phyloP scores from a whole-genome alignment of 805 yeast genomes.

The Yarrowia sp. region DNA sequence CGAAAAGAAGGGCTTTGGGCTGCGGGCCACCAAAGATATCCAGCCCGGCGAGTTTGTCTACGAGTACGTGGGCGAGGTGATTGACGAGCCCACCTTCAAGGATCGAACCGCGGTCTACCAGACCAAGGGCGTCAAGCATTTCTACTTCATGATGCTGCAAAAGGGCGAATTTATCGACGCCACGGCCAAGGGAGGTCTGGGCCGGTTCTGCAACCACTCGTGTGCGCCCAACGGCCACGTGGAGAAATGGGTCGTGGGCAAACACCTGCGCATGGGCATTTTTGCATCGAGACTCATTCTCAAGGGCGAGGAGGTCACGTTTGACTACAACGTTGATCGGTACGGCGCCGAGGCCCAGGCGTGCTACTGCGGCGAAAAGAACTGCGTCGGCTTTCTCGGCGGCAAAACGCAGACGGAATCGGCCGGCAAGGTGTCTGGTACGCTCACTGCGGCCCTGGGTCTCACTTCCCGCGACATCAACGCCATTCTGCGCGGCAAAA shows the following conservation, averaged over 20 bases:
- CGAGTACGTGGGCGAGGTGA: constrained; percentile 94
- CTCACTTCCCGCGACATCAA: constrained; percentile 68
- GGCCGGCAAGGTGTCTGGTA: constrained; percentile 81
- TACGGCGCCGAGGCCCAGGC: constrained; percentile 95
- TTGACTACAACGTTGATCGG: constrained; percentile 92
- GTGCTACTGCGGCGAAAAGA: constrained; percentile 91
- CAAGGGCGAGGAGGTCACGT: constrained; percentile 88
- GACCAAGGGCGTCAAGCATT: constrained; percentile 71
- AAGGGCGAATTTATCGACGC: constrained; percentile 95
- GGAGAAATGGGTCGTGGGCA: constrained; percentile 96
- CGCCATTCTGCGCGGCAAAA: constrained; percentile 55
- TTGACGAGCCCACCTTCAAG: constrained; percentile 78
- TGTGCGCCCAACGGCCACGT: constrained; percentile 95
- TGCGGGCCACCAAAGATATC: constrained; percentile 69
- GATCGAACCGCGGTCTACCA: constrained; percentile 78
- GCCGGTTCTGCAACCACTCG: constrained; percentile 93
- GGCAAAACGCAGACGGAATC: constrained; percentile 97
- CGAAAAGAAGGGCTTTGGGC: constrained; percentile 86
- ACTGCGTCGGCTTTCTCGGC: constrained; percentile 92
- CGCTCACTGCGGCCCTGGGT: constrained; percentile 84
- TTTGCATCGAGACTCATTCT: constrained; percentile 78
- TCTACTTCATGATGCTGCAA: constrained; percentile 95
- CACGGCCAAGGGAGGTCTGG: constrained; percentile 84
- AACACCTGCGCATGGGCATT: constrained; percentile 90
- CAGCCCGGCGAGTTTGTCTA: constrained; percentile 74